A percentile compares a stretch with the other conserved stretches of the same genome.
Conservation (phyloP, 129 eudicot species). For the Flaveria sonorensis region DNA sequence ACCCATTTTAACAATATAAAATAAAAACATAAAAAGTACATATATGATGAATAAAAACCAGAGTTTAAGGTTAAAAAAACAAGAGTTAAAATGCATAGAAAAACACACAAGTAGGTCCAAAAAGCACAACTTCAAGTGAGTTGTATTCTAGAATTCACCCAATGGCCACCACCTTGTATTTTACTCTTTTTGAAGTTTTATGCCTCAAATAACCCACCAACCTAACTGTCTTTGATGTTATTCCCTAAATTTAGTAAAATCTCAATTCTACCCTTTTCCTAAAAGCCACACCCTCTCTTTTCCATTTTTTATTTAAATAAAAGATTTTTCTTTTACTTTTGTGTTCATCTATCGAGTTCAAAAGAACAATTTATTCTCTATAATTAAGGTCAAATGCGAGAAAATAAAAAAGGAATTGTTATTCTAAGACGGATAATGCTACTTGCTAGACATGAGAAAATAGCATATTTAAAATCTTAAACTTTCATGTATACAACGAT, state of each 20-base stretch:
- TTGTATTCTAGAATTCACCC: constrained; percentile 31
- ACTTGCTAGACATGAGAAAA: no score
- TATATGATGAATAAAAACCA: background rate
- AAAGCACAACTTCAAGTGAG: constrained; percentile 7
- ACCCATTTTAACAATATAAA: background rate
- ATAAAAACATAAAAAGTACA: background rate
- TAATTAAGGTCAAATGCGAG: no score
- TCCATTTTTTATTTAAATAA: background rate
- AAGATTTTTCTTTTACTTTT: background rate
- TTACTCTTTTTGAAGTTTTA: constrained; percentile 24
- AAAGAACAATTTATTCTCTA: no score
- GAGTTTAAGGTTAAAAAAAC: background rate
- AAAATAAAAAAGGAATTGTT: no score
- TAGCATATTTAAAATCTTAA: no score
- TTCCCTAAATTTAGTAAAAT: constrained; percentile 12
- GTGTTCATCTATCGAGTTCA: no score
- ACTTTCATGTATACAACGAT: no score
- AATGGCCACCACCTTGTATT: constrained; percentile 26
- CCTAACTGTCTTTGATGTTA: constrained; percentile 24
- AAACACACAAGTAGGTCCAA: background rate
- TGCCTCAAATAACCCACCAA: constrained; percentile 29
- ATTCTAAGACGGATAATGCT: no score
- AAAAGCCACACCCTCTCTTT: background rate
- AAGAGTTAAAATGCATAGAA: background rate
- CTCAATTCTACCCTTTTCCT: constrained; percentile 30